Conservation (phyloP, 495 filamentous ascomycete genomes). For the Talaromyces borbonicus region DNA sequence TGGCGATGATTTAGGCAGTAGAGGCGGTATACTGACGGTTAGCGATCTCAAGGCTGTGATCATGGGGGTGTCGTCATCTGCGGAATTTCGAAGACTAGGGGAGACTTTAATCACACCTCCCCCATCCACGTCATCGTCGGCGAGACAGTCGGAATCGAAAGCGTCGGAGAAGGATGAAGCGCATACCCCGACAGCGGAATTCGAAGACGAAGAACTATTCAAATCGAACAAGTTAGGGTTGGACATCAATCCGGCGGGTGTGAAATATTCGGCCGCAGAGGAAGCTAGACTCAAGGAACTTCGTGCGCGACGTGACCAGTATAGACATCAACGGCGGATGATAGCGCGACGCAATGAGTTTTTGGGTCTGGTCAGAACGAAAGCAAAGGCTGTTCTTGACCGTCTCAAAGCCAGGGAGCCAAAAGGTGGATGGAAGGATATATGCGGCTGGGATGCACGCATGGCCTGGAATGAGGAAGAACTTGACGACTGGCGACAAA, state of each 20-base stretch:
- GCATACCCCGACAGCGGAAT: constrained; percentile 15
- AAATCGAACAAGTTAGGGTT: constrained; percentile 63
- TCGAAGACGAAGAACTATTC: constrained; percentile 68
- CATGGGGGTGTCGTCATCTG: constrained; percentile 33
- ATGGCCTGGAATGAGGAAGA: constrained; percentile 52
- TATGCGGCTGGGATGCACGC: constrained; percentile 56
- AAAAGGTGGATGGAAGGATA: constrained; percentile 48
- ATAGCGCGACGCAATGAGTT: constrained; percentile 36
- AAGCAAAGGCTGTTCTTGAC: constrained; percentile 35
- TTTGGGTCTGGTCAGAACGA: constrained; percentile 31
- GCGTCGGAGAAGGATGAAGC: constrained; percentile 12
- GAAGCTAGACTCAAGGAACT: constrained; percentile 31
- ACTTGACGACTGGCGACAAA: constrained; percentile 44
- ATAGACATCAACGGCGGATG: constrained; percentile 32
- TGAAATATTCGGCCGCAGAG: constrained; percentile 34
- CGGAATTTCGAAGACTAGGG: constrained; percentile 50
- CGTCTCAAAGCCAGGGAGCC: constrained; percentile 38
- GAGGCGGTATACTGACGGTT: constrained; percentile 47
- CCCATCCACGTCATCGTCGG: constrained; percentile 9
- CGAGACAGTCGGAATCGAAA: constrained; percentile 8
- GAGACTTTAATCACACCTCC: constrained; percentile 36
- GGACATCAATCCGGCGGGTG: constrained; percentile 20
- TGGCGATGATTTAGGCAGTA: constrained; percentile 38
- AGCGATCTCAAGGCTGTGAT: constrained; percentile 48
- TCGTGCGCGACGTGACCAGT: constrained; percentile 26